A percentile compares a stretch with the other conserved stretches of the same genome.
Conservation (phyloP, 202 grass and related monocot genomes). For the Eragrostis tef region DNA sequence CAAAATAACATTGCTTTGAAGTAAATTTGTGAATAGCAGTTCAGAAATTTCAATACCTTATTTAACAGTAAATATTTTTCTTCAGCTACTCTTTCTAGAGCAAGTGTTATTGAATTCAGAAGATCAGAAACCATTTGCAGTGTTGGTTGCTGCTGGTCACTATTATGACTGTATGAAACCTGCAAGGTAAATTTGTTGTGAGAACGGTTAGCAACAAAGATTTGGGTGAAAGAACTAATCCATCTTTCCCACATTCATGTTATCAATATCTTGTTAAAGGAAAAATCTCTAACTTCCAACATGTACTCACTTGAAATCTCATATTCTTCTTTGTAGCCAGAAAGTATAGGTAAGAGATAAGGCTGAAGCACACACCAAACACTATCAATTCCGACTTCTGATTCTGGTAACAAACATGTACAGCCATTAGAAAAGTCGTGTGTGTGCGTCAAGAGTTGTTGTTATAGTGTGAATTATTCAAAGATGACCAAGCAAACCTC, state of each 20-base stretch:
- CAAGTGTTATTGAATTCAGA: conserved; percentile 65
- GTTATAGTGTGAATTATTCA: background rate
- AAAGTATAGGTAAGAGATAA: conserved; percentile 83
- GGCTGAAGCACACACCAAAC: conserved; percentile 74
- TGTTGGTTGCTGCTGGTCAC: conserved; percentile 67
- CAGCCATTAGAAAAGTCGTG: conserved; percentile 44
- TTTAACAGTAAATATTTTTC: conserved; percentile 93
- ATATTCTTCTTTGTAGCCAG: conserved; percentile 79
- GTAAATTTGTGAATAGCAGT: background rate
- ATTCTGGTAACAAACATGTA: conserved; percentile 50
- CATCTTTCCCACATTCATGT: too few species aligned
- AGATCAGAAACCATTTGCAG: conserved; percentile 74
- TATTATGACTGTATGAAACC: conserved; percentile 54
- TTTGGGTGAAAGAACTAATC: background rate
- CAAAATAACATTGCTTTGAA: conserved; percentile 10
- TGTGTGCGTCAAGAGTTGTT: conserved; percentile 15
- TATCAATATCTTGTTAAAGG: background rate
- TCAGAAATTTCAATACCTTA: conserved; percentile 63
- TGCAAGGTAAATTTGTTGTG: conserved; percentile 29
- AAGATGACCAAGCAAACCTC: conserved; percentile 63
- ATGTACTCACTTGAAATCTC: conserved; percentile 59
- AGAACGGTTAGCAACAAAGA: background rate
- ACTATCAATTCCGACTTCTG: conserved; percentile 51
- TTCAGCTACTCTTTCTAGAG: conserved; percentile 80
- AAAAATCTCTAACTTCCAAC: background rate